Evolutionary conservation across 192 early-diverging fungal genomes (phyloP), one percentile per base, ranked within the genome.

Genomic region (Entomortierella parvispora): DNA sequence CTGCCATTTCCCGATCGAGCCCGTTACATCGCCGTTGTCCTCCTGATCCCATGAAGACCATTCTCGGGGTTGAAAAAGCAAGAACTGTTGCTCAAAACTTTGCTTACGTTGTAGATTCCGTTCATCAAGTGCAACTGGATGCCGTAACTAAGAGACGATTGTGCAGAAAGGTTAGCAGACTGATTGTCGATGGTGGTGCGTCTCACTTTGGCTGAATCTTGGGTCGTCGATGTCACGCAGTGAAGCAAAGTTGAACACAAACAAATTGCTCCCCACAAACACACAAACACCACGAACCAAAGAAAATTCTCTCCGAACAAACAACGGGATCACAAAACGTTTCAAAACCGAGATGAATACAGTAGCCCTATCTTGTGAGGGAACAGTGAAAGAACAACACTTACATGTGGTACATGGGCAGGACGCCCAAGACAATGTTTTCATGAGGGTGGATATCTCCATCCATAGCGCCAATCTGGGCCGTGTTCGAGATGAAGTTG

Each of bases 401-500:
- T 42, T 68, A 76, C 72, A 89, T 90, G 72, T 93, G 91, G 68
- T 85, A 93, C 76, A 95, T 89, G 3, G 96, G 96, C 12, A 94
- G 64, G 22, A 90, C 82, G 2, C 83, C 90, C 44, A 88, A 79
- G 17, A 68, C 47, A 72, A 58, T 34, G 42, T 70, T 70, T 4
- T 52, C 80, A 55, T 40, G 43, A 23, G 29, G 49, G n/a, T 28
- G 60, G 53, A 61, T 55, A 50, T 58, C 20, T 2, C 66, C 79
- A 20, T 92, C 88, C 58, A 88, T 69, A 11, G 58, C 56, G 12
- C 69, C 57, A 20, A 87, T 80, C 59, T 93, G 90, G 22, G 80
- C 23, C 17, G 89, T 77, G 65, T 96, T 96, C 26, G 94, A 83
- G 10, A 93, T 89, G 67, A 96, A 86, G 82, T 95, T 96, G 11